Percentiles rank a stretch among this genome's conserved stretches.
phyloP scores from a whole-genome alignment of 441 rosid species.

The Iberis amara region DNA sequence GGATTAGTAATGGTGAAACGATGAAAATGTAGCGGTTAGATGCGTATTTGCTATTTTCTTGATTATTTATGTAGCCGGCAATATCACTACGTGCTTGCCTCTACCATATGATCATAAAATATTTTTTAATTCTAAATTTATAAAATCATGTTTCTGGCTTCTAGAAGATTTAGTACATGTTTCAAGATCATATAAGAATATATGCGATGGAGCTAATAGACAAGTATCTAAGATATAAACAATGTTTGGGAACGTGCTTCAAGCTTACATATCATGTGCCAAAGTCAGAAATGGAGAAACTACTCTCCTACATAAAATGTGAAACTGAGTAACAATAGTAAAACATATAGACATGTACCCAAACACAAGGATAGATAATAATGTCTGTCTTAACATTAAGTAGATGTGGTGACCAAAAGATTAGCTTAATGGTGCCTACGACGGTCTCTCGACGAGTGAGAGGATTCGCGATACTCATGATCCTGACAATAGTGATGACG shows the following conservation, averaged over 20 bases:
- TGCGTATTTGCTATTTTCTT: background rate
- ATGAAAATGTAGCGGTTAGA: too few relatives aligned
- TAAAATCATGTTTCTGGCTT: background rate
- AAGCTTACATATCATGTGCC: too few relatives aligned
- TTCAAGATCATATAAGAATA: background rate
- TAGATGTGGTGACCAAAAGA: background rate
- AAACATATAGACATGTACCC: too few relatives aligned
- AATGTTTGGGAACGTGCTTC: too few relatives aligned
- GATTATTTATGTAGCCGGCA: constrained; percentile 29
- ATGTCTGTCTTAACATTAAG: too few relatives aligned
- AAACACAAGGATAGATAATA: too few relatives aligned
- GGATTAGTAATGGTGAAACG: constrained; percentile 11
- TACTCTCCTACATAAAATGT: too few relatives aligned
- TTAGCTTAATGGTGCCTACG: constrained; percentile 43
- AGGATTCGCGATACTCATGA: constrained; percentile 59
- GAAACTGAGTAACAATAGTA: too few relatives aligned
- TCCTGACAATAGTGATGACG: constrained; percentile 69
- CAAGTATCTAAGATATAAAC: too few relatives aligned
- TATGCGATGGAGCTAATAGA: too few relatives aligned
- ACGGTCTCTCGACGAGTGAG: constrained; percentile 68
- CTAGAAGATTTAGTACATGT: constrained; percentile 25
- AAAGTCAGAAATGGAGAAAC: too few relatives aligned
- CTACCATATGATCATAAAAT: constrained; percentile 12
- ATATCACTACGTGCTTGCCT: constrained; percentile 32
- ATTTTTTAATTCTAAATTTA: background rate